Conservation (phyloP, 768 basidiomycete genomes). For the Wakefieldia striispora region DNA sequence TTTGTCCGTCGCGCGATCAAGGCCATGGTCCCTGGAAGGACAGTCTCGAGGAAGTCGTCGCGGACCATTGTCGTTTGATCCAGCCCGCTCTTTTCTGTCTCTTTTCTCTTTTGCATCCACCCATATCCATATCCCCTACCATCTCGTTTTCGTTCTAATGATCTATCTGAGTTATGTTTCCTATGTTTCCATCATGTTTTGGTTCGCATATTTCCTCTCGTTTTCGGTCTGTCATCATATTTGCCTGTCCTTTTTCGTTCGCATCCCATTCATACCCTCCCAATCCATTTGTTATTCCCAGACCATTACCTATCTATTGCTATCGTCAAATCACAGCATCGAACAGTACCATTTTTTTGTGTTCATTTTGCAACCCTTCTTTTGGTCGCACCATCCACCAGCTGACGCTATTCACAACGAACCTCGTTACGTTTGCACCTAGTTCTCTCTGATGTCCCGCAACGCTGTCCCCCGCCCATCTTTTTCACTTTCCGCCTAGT, state of each 20-base stretch:
- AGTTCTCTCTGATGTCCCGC: constrained; percentile 15
- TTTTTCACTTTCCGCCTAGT: constrained; percentile 5
- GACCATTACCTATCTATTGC: constrained; percentile 37
- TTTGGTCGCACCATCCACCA: not conserved
- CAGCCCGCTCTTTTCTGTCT: not conserved
- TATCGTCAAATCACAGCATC: constrained; percentile 26
- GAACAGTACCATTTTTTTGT: constrained; percentile 5
- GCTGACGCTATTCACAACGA: constrained; percentile 20
- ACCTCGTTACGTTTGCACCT: constrained; percentile 19
- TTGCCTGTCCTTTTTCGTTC: constrained; percentile 9
- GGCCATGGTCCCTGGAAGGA: constrained; percentile 69
- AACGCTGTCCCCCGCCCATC: constrained; percentile 11
- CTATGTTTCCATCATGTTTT: constrained; percentile 14
- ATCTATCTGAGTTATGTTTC: constrained; percentile 6
- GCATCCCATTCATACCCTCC: constrained; percentile 12
- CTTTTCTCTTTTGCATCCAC: not conserved
- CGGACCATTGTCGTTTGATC: constrained; percentile 32
- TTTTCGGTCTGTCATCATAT: constrained; percentile 28
- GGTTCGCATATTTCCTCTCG: constrained; percentile 4
- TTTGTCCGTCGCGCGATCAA: constrained; percentile 72
- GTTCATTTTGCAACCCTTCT: not conserved
- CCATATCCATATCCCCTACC: not conserved
- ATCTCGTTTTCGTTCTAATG: constrained; percentile 18
- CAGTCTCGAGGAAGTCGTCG: constrained; percentile 49
- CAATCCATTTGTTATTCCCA: constrained; percentile 11